phyloP scores from a whole-genome alignment of 805 yeast species.

The Kluyveromyces nonfermentans region DNA sequence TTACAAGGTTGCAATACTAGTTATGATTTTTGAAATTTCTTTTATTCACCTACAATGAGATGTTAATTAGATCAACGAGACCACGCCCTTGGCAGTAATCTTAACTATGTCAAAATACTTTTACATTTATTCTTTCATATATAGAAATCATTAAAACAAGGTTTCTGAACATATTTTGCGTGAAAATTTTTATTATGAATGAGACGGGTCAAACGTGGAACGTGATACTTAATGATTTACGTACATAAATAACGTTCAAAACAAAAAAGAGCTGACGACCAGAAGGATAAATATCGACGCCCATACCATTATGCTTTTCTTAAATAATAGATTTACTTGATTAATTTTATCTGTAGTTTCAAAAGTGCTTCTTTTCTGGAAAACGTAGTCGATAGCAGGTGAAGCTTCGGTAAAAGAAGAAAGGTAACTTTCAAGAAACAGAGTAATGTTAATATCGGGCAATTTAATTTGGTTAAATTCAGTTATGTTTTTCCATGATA shows the following conservation, averaged over 20 bases:
- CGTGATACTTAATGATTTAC: neutral
- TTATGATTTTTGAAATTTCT: neutral
- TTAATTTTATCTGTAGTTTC: neutral
- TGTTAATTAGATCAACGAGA: neutral
- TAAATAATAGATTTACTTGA: neutral
- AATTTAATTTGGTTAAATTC: neutral
- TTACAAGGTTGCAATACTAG: neutral
- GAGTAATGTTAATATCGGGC: neutral
- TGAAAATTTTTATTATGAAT: neutral
- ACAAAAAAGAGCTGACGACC: neutral
- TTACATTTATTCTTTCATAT: neutral
- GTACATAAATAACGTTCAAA: neutral
- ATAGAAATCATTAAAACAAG: neutral
- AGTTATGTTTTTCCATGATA: neutral
- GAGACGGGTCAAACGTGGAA: constrained; percentile 2
- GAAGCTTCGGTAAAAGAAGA: neutral
- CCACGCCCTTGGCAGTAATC: neutral
- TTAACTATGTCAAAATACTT: neutral
- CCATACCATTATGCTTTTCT: neutral
- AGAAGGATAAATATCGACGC: neutral
- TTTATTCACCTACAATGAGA: neutral
- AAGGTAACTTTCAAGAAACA: neutral
- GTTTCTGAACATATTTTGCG: neutral
- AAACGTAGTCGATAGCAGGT: neutral
- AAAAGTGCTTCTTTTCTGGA: neutral